phyloP scores from a whole-genome alignment of 768 basidiomycete species.

The Rhodotorula toruloides region DNA sequence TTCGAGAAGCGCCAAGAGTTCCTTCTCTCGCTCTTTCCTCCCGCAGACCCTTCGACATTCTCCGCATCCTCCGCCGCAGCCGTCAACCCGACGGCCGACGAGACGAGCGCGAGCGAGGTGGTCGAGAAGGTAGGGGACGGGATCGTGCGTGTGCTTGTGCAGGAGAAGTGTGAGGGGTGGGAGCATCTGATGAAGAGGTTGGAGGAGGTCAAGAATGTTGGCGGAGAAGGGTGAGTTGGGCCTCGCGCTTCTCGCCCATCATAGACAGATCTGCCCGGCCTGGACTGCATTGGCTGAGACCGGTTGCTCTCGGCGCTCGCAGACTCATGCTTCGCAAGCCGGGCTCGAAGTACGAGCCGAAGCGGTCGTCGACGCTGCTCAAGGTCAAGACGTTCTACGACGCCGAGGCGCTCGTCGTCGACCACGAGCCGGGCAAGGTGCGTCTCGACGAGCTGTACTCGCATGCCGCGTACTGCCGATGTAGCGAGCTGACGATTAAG shows the following conservation, averaged over 20 bases:
- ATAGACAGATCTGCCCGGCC: background rate
- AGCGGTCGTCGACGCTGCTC: slow-evolving; percentile 34
- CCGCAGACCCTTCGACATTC: background rate
- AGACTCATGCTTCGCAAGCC: slow-evolving; percentile 39
- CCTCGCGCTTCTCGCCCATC: no score
- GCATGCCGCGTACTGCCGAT: no score
- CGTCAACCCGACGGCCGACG: background rate
- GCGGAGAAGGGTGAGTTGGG: slow-evolving; percentile 36
- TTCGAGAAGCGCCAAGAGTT: slow-evolving; percentile 34
- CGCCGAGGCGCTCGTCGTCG: slow-evolving; percentile 40
- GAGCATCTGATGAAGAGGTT: slow-evolving; percentile 24
- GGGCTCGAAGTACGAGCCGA: slow-evolving; percentile 22
- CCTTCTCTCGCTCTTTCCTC: slow-evolving; percentile 21
- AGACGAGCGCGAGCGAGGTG: background rate
- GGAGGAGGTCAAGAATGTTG: slow-evolving; percentile 8
- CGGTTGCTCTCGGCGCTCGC: background rate
- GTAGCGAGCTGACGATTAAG: background rate
- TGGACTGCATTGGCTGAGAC: background rate
- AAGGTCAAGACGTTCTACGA: slow-evolving; percentile 43
- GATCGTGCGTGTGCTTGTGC: slow-evolving; percentile 17
- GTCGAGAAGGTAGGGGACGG: background rate
- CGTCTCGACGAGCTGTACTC: background rate
- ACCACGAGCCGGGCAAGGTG: slow-evolving; percentile 38
- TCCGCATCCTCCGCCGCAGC: background rate
- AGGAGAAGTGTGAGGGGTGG: slow-evolving; percentile 30